phyloP scores from a whole-genome alignment of 106 monocot genomes.

The Acorus calamus region DNA sequence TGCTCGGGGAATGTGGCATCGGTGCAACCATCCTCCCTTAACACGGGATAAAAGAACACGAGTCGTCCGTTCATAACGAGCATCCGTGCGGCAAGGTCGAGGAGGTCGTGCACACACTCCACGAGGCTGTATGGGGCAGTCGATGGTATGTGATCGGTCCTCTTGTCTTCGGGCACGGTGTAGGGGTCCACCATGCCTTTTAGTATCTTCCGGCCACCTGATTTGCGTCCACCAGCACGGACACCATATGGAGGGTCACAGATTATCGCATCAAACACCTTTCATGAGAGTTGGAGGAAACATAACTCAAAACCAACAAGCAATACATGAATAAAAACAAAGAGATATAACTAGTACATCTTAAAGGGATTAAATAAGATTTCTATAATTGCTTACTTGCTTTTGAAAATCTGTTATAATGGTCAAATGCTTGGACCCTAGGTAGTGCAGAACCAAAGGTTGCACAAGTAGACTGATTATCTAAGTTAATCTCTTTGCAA shows the following conservation, averaged over 20 bases:
- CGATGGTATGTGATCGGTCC: slow-evolving; percentile 77
- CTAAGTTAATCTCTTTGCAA: too few species aligned
- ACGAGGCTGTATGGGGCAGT: slow-evolving; percentile 83
- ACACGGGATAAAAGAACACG: slow-evolving; percentile 81
- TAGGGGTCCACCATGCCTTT: slow-evolving; percentile 72
- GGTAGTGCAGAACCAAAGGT: too few species aligned
- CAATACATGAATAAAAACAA: not conserved
- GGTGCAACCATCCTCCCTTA: slow-evolving; percentile 60
- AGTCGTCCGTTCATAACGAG: slow-evolving; percentile 77
- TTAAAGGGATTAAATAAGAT: too few species aligned
- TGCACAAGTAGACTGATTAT: too few species aligned
- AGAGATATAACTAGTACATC: too few species aligned
- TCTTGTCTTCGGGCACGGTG: slow-evolving; percentile 86
- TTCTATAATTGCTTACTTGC: too few species aligned
- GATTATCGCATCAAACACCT: slow-evolving; percentile 97
- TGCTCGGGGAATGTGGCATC: slow-evolving; percentile 55
- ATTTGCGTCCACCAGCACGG: slow-evolving; percentile 94
- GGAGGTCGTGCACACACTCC: slow-evolving; percentile 89
- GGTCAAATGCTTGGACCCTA: too few species aligned
- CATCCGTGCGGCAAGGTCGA: slow-evolving; percentile 82
- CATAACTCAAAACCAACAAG: not conserved
- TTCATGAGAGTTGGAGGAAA: not conserved
- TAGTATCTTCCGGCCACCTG: slow-evolving; percentile 82
- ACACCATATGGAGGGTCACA: slow-evolving; percentile 99
- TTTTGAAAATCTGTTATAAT: too few species aligned